phyloP scores from a whole-genome alignment of 2,329 filamentous ascomycete species.

The Fusarium tuaranense region DNA sequence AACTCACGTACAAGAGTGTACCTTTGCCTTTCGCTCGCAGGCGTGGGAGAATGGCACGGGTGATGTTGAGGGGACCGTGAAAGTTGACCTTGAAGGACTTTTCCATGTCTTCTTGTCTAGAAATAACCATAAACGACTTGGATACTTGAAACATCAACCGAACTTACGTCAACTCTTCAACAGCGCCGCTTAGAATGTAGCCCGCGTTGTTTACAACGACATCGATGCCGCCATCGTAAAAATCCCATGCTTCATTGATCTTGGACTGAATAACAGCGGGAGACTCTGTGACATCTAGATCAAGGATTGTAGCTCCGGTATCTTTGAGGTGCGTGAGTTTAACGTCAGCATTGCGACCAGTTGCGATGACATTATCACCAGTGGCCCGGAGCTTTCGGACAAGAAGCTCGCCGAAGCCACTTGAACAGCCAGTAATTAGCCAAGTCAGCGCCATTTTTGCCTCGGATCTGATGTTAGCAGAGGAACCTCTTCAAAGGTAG shows the following conservation, averaged over 20 bases:
- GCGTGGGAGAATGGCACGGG: constrained; percentile 48
- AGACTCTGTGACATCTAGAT: constrained; percentile 29
- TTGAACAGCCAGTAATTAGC: constrained; percentile 58
- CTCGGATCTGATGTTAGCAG: neutral
- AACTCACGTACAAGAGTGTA: constrained; percentile 51
- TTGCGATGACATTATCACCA: constrained; percentile 57
- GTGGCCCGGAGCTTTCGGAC: constrained; percentile 51
- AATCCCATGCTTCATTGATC: constrained; percentile 30
- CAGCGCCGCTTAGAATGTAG: constrained; percentile 41
- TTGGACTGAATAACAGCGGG: constrained; percentile 14
- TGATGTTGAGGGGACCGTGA: constrained; percentile 52
- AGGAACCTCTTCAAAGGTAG: neutral
- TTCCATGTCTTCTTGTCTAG: constrained; percentile 42
- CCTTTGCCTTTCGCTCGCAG: constrained; percentile 46
- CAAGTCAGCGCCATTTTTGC: constrained; percentile 42
- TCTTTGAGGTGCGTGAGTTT: constrained; percentile 50
- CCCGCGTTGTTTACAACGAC: constrained; percentile 56
- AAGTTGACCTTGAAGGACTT: constrained; percentile 51
- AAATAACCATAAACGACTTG: neutral
- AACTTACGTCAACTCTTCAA: constrained; percentile 43
- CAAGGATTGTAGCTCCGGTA: constrained; percentile 33
- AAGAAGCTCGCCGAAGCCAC: constrained; percentile 55
- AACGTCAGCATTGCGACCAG: constrained; percentile 51
- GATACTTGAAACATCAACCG: rapidly evolving
- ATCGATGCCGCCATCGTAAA: constrained; percentile 47